phyloP scores from a whole-genome alignment of 225 moss, liverwort and hornwort genomes.

The Asterella californica region DNA sequence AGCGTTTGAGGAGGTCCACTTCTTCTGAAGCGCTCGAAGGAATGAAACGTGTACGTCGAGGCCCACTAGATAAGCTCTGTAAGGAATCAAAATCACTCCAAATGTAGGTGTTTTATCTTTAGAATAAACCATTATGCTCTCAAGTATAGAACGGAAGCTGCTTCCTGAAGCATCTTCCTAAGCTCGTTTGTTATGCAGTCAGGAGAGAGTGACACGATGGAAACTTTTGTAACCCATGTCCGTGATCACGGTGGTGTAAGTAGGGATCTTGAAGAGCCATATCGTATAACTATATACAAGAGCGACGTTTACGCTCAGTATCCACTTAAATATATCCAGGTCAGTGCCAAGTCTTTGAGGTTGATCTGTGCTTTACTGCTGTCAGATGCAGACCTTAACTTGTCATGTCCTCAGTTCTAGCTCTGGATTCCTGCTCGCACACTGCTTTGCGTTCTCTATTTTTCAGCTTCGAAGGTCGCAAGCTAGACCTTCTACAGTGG shows the following conservation, averaged over 20 bases:
- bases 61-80: background rate
- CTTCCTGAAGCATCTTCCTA: background rate
- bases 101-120: background rate
- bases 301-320: constrained; percentile 30
- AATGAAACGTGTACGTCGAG: background rate
- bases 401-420: background rate
- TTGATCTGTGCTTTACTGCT: background rate
- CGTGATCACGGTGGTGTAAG: constrained; percentile 13
- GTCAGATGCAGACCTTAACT: background rate
- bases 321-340: constrained; percentile 32
- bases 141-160: background rate
- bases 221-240: constrained; percentile 27
- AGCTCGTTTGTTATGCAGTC: background rate
- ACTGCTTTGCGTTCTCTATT: background rate
- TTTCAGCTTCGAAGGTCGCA: background rate
- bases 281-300: constrained; percentile 27
- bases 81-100: background rate
- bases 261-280: constrained; percentile 26
- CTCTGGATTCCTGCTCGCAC: background rate
- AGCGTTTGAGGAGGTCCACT: background rate
- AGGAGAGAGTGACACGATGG: constrained; percentile 24
- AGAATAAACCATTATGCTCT: background rate
- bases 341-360: constrained; percentile 7
- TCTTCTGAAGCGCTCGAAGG: background rate
- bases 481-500: background rate